Evolutionary conservation across 305 asterid genomes (phyloP).

Genomic region (Solanum aculeatissimum): DNA sequence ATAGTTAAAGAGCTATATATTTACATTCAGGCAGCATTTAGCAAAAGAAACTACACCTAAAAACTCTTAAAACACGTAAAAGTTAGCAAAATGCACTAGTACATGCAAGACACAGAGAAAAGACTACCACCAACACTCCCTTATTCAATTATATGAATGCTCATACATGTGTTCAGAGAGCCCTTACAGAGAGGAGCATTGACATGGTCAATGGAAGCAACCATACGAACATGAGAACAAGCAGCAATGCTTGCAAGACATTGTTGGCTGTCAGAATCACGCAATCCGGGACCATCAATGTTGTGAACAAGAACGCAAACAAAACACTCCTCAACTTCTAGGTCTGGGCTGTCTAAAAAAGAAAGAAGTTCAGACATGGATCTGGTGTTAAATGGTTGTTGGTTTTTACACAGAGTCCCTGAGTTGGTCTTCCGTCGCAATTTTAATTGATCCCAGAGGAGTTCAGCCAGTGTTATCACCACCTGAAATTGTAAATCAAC

Average conservation of each 20-base stretch:
- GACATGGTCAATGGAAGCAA: slow-evolving; percentile 85
- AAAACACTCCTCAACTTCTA: slow-evolving; percentile 40
- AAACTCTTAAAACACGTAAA: not conserved
- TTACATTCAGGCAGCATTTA: not conserved
- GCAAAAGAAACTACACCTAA: not conserved
- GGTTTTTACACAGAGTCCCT: slow-evolving; percentile 30
- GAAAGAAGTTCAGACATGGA: slow-evolving; percentile 74
- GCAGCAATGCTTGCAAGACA: slow-evolving; percentile 73
- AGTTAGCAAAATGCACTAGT: not conserved
- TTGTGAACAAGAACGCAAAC: slow-evolving; percentile 64
- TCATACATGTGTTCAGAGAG: not conserved
- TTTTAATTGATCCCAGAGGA: slow-evolving; percentile 71
- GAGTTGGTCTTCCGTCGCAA: slow-evolving; percentile 21
- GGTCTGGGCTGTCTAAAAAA: slow-evolving; percentile 51
- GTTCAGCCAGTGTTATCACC: slow-evolving; percentile 63
- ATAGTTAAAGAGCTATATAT: not conserved
- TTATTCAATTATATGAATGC: not conserved
- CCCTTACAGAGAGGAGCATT: slow-evolving; percentile 83
- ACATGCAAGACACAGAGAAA: not conserved
- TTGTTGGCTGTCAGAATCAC: slow-evolving; percentile 78
- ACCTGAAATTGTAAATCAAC: slow-evolving; percentile 29
- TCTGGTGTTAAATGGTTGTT: slow-evolving; percentile 51
- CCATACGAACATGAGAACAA: slow-evolving; percentile 67
- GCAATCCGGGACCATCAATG: slow-evolving; percentile 82
- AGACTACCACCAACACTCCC: not conserved